Evolutionary conservation across 2,329 filamentous ascomycete species (phyloP), one percentile per base, ranked within the genome.

Genomic region (Plenodomus tracheiphilus): DNA sequence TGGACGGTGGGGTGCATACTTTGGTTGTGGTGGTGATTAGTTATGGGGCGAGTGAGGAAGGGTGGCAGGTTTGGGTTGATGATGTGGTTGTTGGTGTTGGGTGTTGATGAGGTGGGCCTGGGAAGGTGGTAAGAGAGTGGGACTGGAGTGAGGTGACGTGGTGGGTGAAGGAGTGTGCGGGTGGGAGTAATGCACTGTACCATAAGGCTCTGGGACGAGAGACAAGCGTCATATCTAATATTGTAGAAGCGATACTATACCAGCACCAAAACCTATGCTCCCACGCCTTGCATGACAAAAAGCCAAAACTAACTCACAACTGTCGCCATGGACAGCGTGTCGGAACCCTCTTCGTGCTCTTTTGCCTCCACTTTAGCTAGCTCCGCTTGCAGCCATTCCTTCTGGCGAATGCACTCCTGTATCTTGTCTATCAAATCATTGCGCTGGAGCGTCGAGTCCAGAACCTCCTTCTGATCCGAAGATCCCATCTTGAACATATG

Each of bases 21-120:
- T 15, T 59, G 36, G 40, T 51, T 6, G 34, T 64, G 28, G 55
- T 56, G 18, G 48, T 51, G 6, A 30, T 54, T 13, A 56, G 47
- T 28, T 46, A 59, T 40, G 59, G 46, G 10, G 46, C 43, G n/a
- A 46, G 53, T 2, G 41, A 40, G 13, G 43, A 51, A 28, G 61
- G 55, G 1, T 47, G 43, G 38, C 43, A 35, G 21, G 39, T 60
- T 5, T 56, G 51, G 39, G 35, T 64, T 22, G 59, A 61, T 39
- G 54, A 61, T 38, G 48, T 61, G 32, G 35, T 44, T 5, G 49
- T 59, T 17, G 54, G 42, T 2, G 30, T 16, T 19, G 54, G 47
- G 20, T 59, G 56, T 11, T 59, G 32, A 52, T 4, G 13, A 30
- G 34, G 8, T 32, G 28, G 28, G 11, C 10, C 5, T 25, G 22